phyloP scores from a whole-genome alignment of 768 basidiomycete species.

The Suillus clintonianus region DNA sequence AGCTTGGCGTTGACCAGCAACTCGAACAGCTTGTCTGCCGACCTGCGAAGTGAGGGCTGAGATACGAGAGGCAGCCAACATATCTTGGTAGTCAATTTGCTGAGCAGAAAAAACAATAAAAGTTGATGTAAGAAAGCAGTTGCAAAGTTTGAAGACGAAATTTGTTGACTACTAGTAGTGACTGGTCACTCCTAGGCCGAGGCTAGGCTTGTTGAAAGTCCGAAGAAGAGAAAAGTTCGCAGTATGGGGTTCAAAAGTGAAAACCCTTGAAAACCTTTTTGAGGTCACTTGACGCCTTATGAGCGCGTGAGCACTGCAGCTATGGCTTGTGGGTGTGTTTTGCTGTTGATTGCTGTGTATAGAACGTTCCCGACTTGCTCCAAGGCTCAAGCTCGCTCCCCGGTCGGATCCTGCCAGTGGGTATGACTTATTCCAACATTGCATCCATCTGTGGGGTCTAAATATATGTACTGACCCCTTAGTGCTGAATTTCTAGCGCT shows the following conservation, averaged over 20 bases:
- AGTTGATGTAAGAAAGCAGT: background rate
- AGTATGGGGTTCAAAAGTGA: background rate
- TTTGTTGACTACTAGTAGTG: too few relatives aligned
- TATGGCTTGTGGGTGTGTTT: background rate
- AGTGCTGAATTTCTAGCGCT: background rate
- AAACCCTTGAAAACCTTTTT: too few relatives aligned
- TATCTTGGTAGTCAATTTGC: constrained; percentile 10
- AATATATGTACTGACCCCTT: too few relatives aligned
- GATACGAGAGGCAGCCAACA: constrained; percentile 34
- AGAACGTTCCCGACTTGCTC: background rate
- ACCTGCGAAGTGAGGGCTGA: constrained; percentile 21
- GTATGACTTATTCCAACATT: too few relatives aligned
- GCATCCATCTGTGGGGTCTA: too few relatives aligned
- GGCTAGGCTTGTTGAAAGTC: background rate
- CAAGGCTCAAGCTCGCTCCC: too few relatives aligned
- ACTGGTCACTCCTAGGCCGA: too few relatives aligned
- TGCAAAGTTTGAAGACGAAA: background rate
- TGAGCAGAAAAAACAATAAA: constrained; percentile 1
- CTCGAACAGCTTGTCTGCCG: constrained; percentile 47
- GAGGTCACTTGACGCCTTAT: background rate
- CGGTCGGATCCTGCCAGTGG: too few relatives aligned
- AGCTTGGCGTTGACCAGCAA: constrained; percentile 45
- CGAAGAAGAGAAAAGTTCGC: background rate
- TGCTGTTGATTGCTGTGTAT: constrained; percentile 2
- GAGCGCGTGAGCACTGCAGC: background rate